Conservation (phyloP, 306 rosid genomes). For the Medicago lupulina region DNA sequence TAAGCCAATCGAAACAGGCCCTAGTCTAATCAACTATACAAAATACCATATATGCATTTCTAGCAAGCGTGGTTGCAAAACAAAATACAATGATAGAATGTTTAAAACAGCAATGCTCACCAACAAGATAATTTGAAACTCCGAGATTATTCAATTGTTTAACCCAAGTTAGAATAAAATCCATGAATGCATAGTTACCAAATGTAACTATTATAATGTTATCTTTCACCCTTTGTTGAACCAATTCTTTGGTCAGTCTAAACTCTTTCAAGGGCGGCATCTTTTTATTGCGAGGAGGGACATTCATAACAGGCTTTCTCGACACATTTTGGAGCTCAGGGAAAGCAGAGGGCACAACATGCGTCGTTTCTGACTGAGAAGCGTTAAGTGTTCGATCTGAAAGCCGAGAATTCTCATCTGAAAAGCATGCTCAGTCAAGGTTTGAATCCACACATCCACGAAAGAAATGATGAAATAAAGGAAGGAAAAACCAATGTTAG, state of each 20-base stretch:
- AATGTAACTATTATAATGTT: slow-evolving; percentile 83
- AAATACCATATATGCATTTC: slow-evolving; percentile 16
- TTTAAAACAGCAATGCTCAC: slow-evolving; percentile 55
- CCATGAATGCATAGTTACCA: slow-evolving; percentile 99
- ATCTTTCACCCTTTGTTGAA: slow-evolving; percentile 80
- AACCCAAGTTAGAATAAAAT: slow-evolving; percentile 91
- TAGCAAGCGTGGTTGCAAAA: slow-evolving; percentile 29
- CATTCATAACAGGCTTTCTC: slow-evolving; percentile 59
- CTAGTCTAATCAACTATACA: slow-evolving; percentile 26
- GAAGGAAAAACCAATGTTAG: slow-evolving; percentile 11
- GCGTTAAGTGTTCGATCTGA: slow-evolving; percentile 47
- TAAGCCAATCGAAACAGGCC: neutral
- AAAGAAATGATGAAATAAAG: neutral
- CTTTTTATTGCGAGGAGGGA: slow-evolving; percentile 54
- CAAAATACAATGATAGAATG: slow-evolving; percentile 3
- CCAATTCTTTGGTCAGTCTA: slow-evolving; percentile 69
- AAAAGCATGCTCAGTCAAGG: slow-evolving; percentile 38
- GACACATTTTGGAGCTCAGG: slow-evolving; percentile 39
- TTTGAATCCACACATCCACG: slow-evolving; percentile 28
- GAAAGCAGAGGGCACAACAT: slow-evolving; percentile 39
- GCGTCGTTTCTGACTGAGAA: slow-evolving; percentile 46
- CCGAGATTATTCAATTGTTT: slow-evolving; percentile 79
- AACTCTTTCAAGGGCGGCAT: slow-evolving; percentile 75
- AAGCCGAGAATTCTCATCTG: slow-evolving; percentile 51
- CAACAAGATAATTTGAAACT: slow-evolving; percentile 84